Evolutionary conservation across 1,284 basidiomycete species (phyloP), one percentile per base, ranked within the genome.

Genomic region (Ceratobasidium sp.): DNA sequence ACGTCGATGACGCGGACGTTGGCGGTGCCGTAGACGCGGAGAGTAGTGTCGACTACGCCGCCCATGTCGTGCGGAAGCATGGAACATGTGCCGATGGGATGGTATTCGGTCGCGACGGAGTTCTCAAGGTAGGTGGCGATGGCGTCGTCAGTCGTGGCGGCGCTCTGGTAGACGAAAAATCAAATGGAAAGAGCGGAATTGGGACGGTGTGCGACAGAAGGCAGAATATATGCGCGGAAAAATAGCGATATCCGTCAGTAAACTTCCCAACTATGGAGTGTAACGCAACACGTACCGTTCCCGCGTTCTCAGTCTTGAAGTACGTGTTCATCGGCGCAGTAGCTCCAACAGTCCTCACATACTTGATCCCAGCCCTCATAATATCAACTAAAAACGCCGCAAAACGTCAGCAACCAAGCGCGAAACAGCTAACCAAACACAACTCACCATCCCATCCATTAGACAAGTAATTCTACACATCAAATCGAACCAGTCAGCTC

Each of bases 21-120:
- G 79, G 65, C 74, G 6, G 82, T 83, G 50, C 82, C 82, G 77
- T 84, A 82, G 11, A 84, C 82, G 63, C 76, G 77, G 33, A 84
- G 77, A 75, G 73, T 3, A 76, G 9, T 78, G 81, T 81, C 79
- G 41, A 84, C 82, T 11, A 84, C 83, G 75, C 83, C 83, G 51
- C 82, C 82, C 69, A 81, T 56, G 62, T 78, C 75, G 15, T 77
- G 76, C 1, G 82, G 82, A 27, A 82, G 76, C 81, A 83, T 81
- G 4, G 80, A 77, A n/a, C 79, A 78, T 9, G 82, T 80, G 59
- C 80, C 80, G 47, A 80, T 79, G 6, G 81, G 82, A 78, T 78
- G 77, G 62, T 76, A 76, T 53, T 78, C 77, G 31, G 77, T 77
- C 15, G 57, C 75, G 24, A 75, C 31, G 56, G 9, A 48, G 51